Base-by-base conservation (phyloP, 768 basidiomycete species). In the Suillus luteus region DNA sequence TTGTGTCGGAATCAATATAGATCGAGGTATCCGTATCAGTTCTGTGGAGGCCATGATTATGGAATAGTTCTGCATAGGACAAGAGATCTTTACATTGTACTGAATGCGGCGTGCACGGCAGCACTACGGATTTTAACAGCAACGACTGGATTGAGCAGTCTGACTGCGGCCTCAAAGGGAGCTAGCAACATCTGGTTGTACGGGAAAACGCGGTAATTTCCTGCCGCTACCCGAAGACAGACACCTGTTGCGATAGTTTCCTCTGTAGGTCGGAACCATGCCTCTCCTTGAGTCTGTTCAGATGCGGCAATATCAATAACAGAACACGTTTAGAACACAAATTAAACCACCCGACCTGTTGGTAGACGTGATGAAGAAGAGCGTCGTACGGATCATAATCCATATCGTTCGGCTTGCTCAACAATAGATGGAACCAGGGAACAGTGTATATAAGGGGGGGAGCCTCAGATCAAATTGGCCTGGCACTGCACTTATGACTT, bases 321-420 rank as follows among this genome's bases (percentile, higher is more conserved):
- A 27, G 61, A 46, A 37, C 22, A 46, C 9, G 3, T 38, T 10
- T 15, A 4, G 8, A 1, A 4, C n/a, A 27, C 35, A 14, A 10
- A 22, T 8, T 31, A 55, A 41, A 17, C 5, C 2, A 31, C 70
- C 83, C n/a, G 65, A 89, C 90, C 68, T 89, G 86, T 67, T 84
- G 87, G 79, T 91, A 92, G 55, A 93, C 85, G 72, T 88, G 89
- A 70, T 92, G 91, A 35, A 92, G 81, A 63, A 93, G 82, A 54
- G 91, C 91, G 72, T 92, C 90, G 71, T 85, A 91, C 54, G 86
- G 85, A 74, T 92, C 90, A 76, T 92, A 93, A 75, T 91, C 89
- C 83, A 90, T 90, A 66, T 66, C 12, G 27, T 61, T 14, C 17
- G 22, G 37, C 22, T 40, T 10, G 24, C 10, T 62, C 37, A 38